phyloP scores from a whole-genome alignment of 1,284 basidiomycete genomes.

The Heliocybe sulcata region DNA sequence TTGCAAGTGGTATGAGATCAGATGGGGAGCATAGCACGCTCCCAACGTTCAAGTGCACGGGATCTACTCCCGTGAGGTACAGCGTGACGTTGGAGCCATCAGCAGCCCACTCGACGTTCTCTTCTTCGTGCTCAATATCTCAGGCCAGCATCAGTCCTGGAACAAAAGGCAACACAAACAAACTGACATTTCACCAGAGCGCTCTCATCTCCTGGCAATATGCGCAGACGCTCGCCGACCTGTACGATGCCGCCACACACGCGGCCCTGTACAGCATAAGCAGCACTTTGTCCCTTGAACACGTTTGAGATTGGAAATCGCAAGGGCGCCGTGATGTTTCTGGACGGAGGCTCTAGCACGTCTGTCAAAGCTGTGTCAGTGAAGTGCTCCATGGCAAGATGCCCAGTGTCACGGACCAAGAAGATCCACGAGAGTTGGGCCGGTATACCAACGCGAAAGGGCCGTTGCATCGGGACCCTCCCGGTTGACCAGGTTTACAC shows the following conservation, averaged over 20 bases:
- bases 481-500: slow-evolving; percentile 72
- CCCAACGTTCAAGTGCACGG: slow-evolving; percentile 82
- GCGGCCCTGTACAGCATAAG: slow-evolving; percentile 81
- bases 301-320: slow-evolving; percentile 93
- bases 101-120: slow-evolving; percentile 78
- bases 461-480: slow-evolving; percentile 39
- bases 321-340: slow-evolving; percentile 74
- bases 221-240: slow-evolving; percentile 82
- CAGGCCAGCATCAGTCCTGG: slow-evolving; percentile 2
- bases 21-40: slow-evolving; percentile 80
- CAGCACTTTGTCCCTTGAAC: slow-evolving; percentile 84
- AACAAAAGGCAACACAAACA: slow-evolving; percentile 4
- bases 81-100: slow-evolving; percentile 88
- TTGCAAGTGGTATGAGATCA: slow-evolving; percentile 68
- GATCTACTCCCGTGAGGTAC: slow-evolving; percentile 81
- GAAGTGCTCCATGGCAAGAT: background rate
- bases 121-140: slow-evolving; percentile 88
- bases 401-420: slow-evolving; percentile 48
- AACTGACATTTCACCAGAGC: slow-evolving; percentile 75
- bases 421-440: slow-evolving; percentile 79
- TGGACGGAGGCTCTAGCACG: slow-evolving; percentile 70
- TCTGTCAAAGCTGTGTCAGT: slow-evolving; percentile 37
- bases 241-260: slow-evolving; percentile 87
- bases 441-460: slow-evolving; percentile 76
- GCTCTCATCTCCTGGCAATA: slow-evolving; percentile 89